These are phyloP conservation scores for Eutrema salsugineum DNA, from an alignment of 441 rosid genomes.

Conservation along the genomic window DNA sequence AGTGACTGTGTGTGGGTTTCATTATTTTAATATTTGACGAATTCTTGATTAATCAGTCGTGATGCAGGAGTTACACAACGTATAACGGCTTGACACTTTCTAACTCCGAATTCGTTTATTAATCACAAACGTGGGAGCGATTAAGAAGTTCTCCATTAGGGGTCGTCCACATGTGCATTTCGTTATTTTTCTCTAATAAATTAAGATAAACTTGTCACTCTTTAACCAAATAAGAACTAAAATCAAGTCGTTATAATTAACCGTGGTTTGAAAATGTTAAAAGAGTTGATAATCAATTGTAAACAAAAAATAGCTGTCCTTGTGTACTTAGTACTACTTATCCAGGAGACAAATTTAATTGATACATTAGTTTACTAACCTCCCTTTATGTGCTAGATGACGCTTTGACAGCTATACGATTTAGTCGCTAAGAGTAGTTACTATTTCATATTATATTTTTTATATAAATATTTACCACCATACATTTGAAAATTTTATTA, in stretches of 20 bases:
- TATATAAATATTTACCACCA: slow-evolving; percentile 2
- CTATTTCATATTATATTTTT: background rate
- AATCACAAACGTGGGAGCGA: slow-evolving; percentile 25
- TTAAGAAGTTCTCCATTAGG: slow-evolving; percentile 10
- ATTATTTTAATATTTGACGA: slow-evolving; percentile 13
- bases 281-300: background rate
- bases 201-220: background rate
- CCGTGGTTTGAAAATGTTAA: background rate
- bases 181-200: background rate
- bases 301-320: slow-evolving; percentile 14
- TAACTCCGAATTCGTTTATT: background rate
- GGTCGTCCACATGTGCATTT: background rate
- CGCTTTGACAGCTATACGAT: slow-evolving; percentile 18
- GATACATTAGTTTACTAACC: slow-evolving; percentile 1
- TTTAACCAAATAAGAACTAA: background rate
- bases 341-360: background rate
- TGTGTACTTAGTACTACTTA: slow-evolving; percentile 3
- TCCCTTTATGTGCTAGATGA: slow-evolving; percentile 7
- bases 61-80: slow-evolving; percentile 9
- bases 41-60: slow-evolving; percentile 13
- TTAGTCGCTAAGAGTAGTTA: background rate
- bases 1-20: background rate
- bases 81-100: slow-evolving; percentile 25
- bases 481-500: background rate
- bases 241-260: background rate